Percentiles rank a stretch among this genome's conserved stretches.
Conservation (phyloP, 345 rosid species). For the Anacardium occidentale region DNA sequence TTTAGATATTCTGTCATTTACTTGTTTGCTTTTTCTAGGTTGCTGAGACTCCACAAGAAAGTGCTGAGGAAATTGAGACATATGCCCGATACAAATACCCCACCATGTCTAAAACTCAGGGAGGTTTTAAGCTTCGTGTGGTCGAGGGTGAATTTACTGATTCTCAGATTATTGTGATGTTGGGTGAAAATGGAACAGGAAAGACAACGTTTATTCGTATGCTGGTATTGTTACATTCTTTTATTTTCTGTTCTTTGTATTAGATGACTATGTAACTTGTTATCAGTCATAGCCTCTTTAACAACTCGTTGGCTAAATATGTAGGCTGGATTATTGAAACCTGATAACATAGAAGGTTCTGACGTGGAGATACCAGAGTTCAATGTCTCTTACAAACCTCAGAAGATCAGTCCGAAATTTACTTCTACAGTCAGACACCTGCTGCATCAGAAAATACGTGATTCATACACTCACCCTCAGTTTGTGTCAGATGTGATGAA, state of each 20-base stretch:
- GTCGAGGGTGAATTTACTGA: conserved; percentile 97
- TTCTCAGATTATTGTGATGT: conserved; percentile 95
- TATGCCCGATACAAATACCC: conserved; percentile 96
- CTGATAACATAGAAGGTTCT: conserved; percentile 68
- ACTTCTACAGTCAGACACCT: conserved; percentile 73
- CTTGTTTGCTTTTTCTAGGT: conserved; percentile 54
- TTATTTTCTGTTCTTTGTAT: background rate
- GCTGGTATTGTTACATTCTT: conserved; percentile 61
- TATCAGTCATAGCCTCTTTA: background rate
- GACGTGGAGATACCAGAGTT: conserved; percentile 92
- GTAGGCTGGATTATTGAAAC: conserved; percentile 93
- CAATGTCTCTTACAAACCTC: conserved; percentile 97
- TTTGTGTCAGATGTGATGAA: conserved; percentile 98
- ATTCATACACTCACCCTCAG: conserved; percentile 85
- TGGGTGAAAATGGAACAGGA: conserved; percentile 99
- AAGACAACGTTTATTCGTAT: conserved; percentile 98
- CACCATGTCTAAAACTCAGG: conserved; percentile 85
- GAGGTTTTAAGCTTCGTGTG: conserved; percentile 72
- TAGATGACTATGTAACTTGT: background rate
- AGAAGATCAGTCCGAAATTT: conserved; percentile 90
- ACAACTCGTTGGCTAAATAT: conserved; percentile 17
- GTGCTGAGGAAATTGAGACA: conserved; percentile 83
- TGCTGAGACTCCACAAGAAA: conserved; percentile 96
- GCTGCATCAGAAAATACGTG: conserved; percentile 87
- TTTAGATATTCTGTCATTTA: conserved; percentile 9